phyloP scores from a whole-genome alignment of 192 early-diverging fungal genomes.

The Entomortierella beljakovae region DNA sequence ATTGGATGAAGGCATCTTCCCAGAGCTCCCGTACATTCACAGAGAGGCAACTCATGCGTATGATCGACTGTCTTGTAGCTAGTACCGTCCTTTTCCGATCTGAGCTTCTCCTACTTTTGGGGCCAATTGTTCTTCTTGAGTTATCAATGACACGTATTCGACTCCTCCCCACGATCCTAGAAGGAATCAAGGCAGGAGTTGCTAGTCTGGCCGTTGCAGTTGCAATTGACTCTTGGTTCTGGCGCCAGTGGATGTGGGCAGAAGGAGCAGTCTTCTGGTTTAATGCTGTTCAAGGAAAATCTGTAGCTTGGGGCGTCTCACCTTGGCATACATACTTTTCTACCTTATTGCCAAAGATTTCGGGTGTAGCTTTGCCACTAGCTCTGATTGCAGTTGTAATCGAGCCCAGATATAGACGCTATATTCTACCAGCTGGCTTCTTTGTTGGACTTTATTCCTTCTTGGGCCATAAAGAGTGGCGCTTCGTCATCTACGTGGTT shows the following conservation, averaged over 20 bases:
- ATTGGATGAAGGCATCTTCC: constrained; percentile 49
- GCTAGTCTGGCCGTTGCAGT: constrained; percentile 56
- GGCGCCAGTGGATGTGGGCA: constrained; percentile 78
- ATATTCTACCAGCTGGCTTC: constrained; percentile 64
- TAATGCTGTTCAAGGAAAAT: constrained; percentile 77
- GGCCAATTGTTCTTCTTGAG: constrained; percentile 55
- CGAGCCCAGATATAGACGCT: constrained; percentile 60
- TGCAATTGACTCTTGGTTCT: constrained; percentile 81
- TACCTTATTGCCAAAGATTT: constrained; percentile 78
- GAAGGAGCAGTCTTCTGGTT: constrained; percentile 81
- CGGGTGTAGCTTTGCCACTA: constrained; percentile 78
- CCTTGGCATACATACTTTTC: constrained; percentile 84
- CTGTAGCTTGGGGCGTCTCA: constrained; percentile 74
- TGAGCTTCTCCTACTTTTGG: constrained; percentile 60
- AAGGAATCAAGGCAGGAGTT: constrained; percentile 31
- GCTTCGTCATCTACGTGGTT: constrained; percentile 90
- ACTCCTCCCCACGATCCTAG: constrained; percentile 27
- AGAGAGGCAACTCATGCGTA: constrained; percentile 38
- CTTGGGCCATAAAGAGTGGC: constrained; percentile 95
- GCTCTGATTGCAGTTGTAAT: constrained; percentile 58
- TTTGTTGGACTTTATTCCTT: constrained; percentile 79
- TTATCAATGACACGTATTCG: constrained; percentile 27
- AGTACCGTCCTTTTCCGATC: constrained; percentile 65
- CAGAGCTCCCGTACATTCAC: constrained; percentile 11
- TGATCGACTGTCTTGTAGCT: constrained; percentile 59